Conservation (phyloP, 2,329 filamentous ascomycete genomes). For the Pezicula radicicola region DNA sequence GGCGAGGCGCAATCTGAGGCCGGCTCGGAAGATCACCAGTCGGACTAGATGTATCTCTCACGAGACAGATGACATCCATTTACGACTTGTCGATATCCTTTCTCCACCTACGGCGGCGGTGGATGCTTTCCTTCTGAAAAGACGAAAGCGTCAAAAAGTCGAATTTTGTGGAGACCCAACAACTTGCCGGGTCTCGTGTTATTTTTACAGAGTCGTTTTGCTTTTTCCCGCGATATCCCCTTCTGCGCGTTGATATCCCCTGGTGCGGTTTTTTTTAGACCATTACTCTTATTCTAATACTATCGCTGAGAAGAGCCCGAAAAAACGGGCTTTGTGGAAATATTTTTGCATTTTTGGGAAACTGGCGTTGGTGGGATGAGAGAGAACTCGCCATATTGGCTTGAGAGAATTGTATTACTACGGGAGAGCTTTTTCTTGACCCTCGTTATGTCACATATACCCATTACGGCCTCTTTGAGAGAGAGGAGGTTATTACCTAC, state of each 20-base stretch:
- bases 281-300: constrained; percentile 12
- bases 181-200: neutral
- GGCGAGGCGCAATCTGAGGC: constrained; percentile 63
- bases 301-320: constrained; percentile 8
- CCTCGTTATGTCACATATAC: constrained; percentile 17
- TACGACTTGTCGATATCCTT: neutral
- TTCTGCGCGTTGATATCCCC: constrained; percentile 16
- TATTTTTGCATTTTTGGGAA: neutral
- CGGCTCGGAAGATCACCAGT: constrained; percentile 57
- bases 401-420: constrained; percentile 15
- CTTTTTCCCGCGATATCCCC: constrained; percentile 13
- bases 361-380: neutral
- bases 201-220: neutral
- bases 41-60: constrained; percentile 38
- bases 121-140: neutral
- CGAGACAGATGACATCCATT: neutral
- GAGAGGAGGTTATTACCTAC: constrained; percentile 11
- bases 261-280: constrained; percentile 8
- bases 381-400: neutral
- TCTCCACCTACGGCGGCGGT: neutral
- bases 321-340: neutral
- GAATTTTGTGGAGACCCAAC: neutral
- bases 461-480: constrained; percentile 7
- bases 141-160: constrained; percentile 2
- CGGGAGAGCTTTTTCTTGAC: constrained; percentile 8